Base-by-base conservation (phyloP, 2,329 filamentous ascomycete genomes). In the Colletotrichum ledebouriae region DNA sequence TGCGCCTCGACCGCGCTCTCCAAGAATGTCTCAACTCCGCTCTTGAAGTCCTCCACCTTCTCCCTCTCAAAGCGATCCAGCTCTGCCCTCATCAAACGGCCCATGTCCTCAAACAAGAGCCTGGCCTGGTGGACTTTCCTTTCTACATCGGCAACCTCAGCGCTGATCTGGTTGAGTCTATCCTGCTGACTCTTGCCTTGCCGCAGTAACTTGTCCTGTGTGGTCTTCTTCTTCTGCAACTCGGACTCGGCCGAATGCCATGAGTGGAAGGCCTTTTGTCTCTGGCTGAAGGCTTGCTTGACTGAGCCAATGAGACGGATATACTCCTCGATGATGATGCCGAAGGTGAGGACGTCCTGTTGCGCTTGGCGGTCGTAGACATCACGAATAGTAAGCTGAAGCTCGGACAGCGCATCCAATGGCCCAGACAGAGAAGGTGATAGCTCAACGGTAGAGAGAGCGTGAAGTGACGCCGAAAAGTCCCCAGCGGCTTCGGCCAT, bases 31-130 rank as follows among this genome's bases (percentile, higher is more conserved):
- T 99, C 96, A 2, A 99, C 94, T 0, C 94, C 95, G 71, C 92
- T 96, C 85, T 99, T 99, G 80, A 99, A 99, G 78, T 99, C 96
- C 78, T 99, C 96, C 3, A 99, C 96, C 84, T 99, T 99, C 81
- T 99, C 96, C 74, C 88, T 89, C 82, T 99, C 96, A 76, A 99
- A 99, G 17, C 94, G 87, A 75, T 98, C 96, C 72, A 99, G 85
- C 79, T 99, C 96, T 41, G 86, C 86, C 69, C 94, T 89, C 94
- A 99, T 96, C 76, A 98, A 82, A 12, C 94, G 87, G 13, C 96
- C 96, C 94, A 99, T 98, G 76, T 99, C 96, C 73, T 99, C 96
- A 75, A 99, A 99, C 52, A 98, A 81, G 66, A 98, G 81, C 61
- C 94, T 85, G 1, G 94, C 92, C 78, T 97, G 94, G 78, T 98